Percentiles rank a stretch among this genome's conserved stretches.
Evolutionary conservation across 2,329 filamentous ascomycete species (phyloP).

Genomic region (Tolypocladium album): DNA sequence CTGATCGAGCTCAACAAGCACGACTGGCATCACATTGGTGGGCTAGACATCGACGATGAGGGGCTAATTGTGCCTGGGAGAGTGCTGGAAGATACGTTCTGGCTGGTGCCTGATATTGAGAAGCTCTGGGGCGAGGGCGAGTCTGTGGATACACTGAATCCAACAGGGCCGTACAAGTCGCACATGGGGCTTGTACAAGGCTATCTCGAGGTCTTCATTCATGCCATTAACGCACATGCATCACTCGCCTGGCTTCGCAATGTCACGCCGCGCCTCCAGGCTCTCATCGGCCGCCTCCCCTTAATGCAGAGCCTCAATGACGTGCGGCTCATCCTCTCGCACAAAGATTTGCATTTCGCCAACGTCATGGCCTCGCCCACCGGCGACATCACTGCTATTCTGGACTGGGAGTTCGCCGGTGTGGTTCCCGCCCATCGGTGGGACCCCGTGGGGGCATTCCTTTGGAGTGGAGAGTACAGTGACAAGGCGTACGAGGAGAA

Average conservation of each 20-base stretch:
- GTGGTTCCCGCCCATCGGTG: slow-evolving; percentile 22
- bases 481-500: slow-evolving; percentile 12
- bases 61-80: slow-evolving; percentile 11
- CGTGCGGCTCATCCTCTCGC: slow-evolving; percentile 15
- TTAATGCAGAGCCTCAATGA: slow-evolving; percentile 4
- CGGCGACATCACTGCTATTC: slow-evolving; percentile 17
- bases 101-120: slow-evolving; percentile 19
- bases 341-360: slow-evolving; percentile 26
- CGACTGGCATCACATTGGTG: slow-evolving; percentile 15
- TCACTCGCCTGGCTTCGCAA: slow-evolving; percentile 15
- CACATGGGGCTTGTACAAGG: slow-evolving; percentile 16
- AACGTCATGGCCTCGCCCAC: slow-evolving; percentile 22
- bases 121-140: slow-evolving; percentile 14
- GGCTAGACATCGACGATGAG: slow-evolving; percentile 9
- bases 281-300: slow-evolving; percentile 9
- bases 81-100: slow-evolving; percentile 24
- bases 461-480: slow-evolving; percentile 17
- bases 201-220: slow-evolving; percentile 14
- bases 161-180: slow-evolving; percentile 12
- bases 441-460: slow-evolving; percentile 23
- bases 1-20: slow-evolving; percentile 18
- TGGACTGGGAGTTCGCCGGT: slow-evolving; percentile 27
- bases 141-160: slow-evolving; percentile 14
- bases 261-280: slow-evolving; percentile 15
- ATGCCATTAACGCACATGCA: slow-evolving; percentile 13